A percentile compares a stretch with the other conserved stretches of the same genome.
Evolutionary conservation across 2,329 filamentous ascomycete genomes (phyloP).

Genomic region (Aspergillus melleus): DNA sequence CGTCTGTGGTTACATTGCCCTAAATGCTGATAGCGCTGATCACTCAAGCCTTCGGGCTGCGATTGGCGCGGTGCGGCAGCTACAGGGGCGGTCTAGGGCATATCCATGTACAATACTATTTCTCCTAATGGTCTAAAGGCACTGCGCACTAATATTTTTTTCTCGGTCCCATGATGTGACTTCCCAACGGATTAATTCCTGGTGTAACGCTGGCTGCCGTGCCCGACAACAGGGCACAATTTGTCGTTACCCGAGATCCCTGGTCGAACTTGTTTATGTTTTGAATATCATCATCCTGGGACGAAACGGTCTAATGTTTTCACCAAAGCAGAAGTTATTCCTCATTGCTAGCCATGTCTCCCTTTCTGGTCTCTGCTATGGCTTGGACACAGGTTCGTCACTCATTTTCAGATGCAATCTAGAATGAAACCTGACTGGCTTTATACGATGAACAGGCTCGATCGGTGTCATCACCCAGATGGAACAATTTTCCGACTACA

Average conservation of each 20-base stretch:
- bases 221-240: neutral
- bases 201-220: neutral
- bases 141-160: neutral
- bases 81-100: neutral
- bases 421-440: no score
- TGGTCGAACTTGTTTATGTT: neutral
- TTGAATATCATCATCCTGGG: neutral
- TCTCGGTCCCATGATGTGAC: neutral
- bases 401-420: neutral
- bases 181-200: neutral
- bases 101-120: neutral
- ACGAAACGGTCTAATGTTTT: conserved; percentile 2
- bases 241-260: neutral
- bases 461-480: conserved; percentile 17
- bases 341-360: conserved; percentile 15
- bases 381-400: conserved; percentile 14
- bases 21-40: neutral
- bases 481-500: conserved; percentile 12
- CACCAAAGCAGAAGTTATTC: conserved; percentile 8
- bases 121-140: no score
- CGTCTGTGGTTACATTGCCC: neutral
- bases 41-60: neutral
- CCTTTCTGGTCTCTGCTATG: conserved; percentile 14
- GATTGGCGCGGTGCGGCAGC: neutral
- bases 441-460: conserved; percentile 5